Evolutionary conservation across 2,329 filamentous ascomycete genomes (phyloP), one percentile per base, ranked within the genome.

Genomic region (Chaetomium sp.): DNA sequence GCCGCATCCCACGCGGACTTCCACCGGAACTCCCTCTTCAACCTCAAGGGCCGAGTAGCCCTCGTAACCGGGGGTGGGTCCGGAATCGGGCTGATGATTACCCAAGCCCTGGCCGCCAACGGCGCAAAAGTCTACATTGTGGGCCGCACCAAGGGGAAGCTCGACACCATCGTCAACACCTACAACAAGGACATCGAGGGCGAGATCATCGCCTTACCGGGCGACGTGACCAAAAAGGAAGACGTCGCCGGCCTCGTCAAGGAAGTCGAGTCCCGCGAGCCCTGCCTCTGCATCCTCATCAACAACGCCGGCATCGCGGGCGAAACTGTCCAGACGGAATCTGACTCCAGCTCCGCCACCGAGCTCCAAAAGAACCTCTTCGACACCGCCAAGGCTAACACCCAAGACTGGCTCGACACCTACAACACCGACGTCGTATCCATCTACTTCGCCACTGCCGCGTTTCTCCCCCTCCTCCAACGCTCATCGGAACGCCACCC

Each of bases 341-440:
- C 74, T 34, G 75, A 76, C 43, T 27, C 19, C 19, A 27, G 19
- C 19, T 76, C 79, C 0, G 75, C 77, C 0, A 64, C 67, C 1
- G 75, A 78, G 53, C 73, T 85, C 56, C 80, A 78, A 59, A 66
- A 80, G 54, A 82, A 84, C 68, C 74, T 88, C 34, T 94, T 91
- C 72, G 81, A 91, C 50, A 76, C 79, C 43, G 77, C 85, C 54
- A 64, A 69, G 1, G 67, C 71, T 2, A 81, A 73, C 0, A 76
- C 88, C 55, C 81, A 88, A 37, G 81, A 86, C 63, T 94, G 88
- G 89, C 78, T 78, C n/a, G 71, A 79, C 42, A 81, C 82, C 0
- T 91, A 87, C 74, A 80, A 82, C 56, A 89, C 87, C 19, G 91
- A 95, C 61, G 88, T 91, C 9, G 81, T 88, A 36, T 81, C 79